Evolutionary conservation across 768 basidiomycete genomes (phyloP).

Genomic region (Pleurotus platypus): DNA sequence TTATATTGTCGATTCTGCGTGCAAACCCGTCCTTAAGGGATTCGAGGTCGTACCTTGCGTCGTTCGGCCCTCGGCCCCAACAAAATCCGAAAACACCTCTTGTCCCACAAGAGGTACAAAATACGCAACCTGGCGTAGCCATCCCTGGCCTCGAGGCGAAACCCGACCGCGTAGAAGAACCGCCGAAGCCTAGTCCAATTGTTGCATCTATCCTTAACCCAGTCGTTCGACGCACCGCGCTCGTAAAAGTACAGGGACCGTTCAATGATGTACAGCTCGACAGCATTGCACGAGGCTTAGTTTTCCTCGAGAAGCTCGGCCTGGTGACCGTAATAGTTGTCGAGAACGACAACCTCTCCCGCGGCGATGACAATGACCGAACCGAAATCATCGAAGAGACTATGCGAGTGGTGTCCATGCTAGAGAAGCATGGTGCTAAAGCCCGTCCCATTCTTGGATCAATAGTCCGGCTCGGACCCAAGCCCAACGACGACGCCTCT

Average conservation of each 20-base stretch:
- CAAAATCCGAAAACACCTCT: slow-evolving; percentile 23
- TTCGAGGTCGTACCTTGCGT: slow-evolving; percentile 84
- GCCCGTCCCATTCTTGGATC: slow-evolving; percentile 89
- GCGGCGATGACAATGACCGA: slow-evolving; percentile 71
- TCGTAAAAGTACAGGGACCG: slow-evolving; percentile 96
- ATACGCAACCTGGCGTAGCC: slow-evolving; percentile 23
- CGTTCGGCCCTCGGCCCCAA: slow-evolving; percentile 73
- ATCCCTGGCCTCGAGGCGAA: slow-evolving; percentile 25
- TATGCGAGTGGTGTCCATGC: slow-evolving; percentile 76
- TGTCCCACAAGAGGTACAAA: slow-evolving; percentile 19
- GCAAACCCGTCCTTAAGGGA: slow-evolving; percentile 92
- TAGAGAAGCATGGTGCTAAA: slow-evolving; percentile 82
- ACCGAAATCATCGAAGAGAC: slow-evolving; percentile 69
- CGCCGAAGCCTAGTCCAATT: slow-evolving; percentile 47
- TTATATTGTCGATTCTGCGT: slow-evolving; percentile 91
- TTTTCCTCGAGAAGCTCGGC: slow-evolving; percentile 94
- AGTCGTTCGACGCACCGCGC: slow-evolving; percentile 78
- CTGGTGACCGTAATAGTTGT: slow-evolving; percentile 94
- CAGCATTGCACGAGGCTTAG: slow-evolving; percentile 89
- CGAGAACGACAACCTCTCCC: slow-evolving; percentile 75
- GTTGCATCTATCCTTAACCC: slow-evolving; percentile 82
- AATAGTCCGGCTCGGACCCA: slow-evolving; percentile 80
- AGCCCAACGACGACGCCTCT: slow-evolving; percentile 42
- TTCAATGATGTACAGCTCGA: slow-evolving; percentile 92
- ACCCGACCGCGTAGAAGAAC: slow-evolving; percentile 29